phyloP scores from a whole-genome alignment of 148 eudicot species.

The Rhododendron kiyosumense region DNA sequence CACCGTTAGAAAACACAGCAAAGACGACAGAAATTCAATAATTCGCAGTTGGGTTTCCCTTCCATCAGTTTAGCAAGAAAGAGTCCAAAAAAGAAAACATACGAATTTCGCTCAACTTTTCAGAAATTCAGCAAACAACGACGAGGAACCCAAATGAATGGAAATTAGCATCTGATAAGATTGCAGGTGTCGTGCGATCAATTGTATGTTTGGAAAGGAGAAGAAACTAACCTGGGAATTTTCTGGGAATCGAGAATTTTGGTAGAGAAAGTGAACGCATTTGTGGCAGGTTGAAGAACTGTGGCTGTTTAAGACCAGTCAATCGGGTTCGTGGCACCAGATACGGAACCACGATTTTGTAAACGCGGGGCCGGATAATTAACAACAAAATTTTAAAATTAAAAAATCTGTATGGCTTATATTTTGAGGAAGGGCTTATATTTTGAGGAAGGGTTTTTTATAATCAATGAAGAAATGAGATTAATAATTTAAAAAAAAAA shows the following conservation, averaged over 20 bases:
- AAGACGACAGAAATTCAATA: background rate
- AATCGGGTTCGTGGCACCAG: no score
- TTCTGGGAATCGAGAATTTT: background rate
- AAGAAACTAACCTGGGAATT: conserved; percentile 7
- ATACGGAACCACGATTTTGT: no score
- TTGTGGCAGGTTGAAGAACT: background rate
- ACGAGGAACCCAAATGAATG: background rate
- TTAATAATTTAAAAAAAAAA: no score
- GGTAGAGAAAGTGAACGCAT: conserved; percentile 1
- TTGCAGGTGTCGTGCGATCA: background rate
- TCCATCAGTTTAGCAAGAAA: background rate
- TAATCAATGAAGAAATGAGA: no score
- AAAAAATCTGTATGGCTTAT: no score
- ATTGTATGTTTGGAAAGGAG: background rate
- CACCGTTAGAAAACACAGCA: background rate
- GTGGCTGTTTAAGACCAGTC: background rate
- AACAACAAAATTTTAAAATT: no score
- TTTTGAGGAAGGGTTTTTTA: no score
- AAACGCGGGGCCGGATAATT: no score
- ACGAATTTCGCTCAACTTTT: background rate
- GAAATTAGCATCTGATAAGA: background rate
- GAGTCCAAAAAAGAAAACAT: background rate
- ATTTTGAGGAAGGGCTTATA: no score
- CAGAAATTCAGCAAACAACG: background rate
- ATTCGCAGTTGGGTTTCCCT: background rate